Evolutionary conservation across 371 early-diverging fungal species (phyloP), one percentile per base, ranked within the genome.

Genomic region (Synchytrium microbalum): DNA sequence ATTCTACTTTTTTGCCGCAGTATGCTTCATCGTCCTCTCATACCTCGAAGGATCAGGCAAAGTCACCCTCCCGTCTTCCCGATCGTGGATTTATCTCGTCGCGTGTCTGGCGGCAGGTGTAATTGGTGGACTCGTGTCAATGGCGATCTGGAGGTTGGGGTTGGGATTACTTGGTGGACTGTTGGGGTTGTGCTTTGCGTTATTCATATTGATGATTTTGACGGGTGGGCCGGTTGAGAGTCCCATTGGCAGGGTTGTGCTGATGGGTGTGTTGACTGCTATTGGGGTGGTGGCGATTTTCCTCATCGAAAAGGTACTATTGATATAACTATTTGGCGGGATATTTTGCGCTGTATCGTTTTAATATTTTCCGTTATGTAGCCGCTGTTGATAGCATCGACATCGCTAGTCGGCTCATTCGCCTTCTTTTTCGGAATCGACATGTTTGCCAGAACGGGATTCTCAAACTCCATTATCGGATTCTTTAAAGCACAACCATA

Each of bases 371-470:
- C n/a, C n/a, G n/a, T n/a, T n/a, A 19, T 5, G 10, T 38, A 38
- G 8, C 79, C 80, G 10, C 66, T 80, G n/a, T 79, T 86, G 57
- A 84, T 85, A 16, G 32, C 86, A 13, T 80, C 81, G 30, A 80
- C 92, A 0, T 70, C 86, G 1, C 66, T 89, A n/a, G 76, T 81
- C 52, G 91, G 91, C 2, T 75, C 90, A 1, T 89, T 84, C 67
- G 71, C 82, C 16, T 67, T 88, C 59, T 80, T 89, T 61, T 72
- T 86, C 33, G 92, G 90, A 19, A 68, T 91, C 32, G 91, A 92
- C 72, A 75, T 85, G 58, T 92, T 84, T 70, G 83, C 79, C 8
- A 79, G 83, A 33, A 87, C 89, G 0, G 91, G 90, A 0, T 89
- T 91, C 71, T 64, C 57, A 1, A 53, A 61, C 0, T 64, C 74